Percentiles rank a stretch among this genome's conserved stretches.
phyloP scores from a whole-genome alignment of 2,329 filamentous ascomycete species.

The Neopestalotiopsis sp. region DNA sequence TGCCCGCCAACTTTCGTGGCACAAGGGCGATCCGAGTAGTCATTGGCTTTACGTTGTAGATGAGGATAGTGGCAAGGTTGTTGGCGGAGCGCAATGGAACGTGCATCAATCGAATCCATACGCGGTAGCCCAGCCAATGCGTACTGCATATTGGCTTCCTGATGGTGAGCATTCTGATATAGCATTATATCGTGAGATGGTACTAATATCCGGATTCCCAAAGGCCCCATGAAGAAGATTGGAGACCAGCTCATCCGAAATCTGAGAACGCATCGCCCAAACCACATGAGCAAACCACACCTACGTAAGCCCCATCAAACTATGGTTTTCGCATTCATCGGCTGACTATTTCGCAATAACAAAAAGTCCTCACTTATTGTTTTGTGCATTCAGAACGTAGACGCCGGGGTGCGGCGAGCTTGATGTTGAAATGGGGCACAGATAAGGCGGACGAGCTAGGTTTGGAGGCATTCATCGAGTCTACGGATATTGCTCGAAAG shows the following conservation, averaged over 20 bases:
- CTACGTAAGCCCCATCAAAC: slow-evolving; percentile 15
- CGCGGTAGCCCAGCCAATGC: neutral
- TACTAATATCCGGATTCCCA: neutral
- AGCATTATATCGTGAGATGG: neutral
- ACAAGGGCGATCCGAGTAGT: slow-evolving; percentile 24
- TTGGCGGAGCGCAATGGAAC: slow-evolving; percentile 25
- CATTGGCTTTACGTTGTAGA: slow-evolving; percentile 28
- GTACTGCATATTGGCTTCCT: neutral
- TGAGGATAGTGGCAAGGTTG: slow-evolving; percentile 25
- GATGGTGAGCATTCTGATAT: neutral
- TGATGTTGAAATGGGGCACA: slow-evolving; percentile 24
- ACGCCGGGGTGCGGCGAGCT: slow-evolving; percentile 21
- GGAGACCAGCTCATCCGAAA: slow-evolving; percentile 23
- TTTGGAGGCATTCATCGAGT: slow-evolving; percentile 23
- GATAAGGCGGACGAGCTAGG: slow-evolving; percentile 22
- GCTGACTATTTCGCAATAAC: neutral
- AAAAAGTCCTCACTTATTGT: slow-evolving; percentile 16
- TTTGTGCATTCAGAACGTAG: slow-evolving; percentile 24
- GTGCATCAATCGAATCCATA: neutral
- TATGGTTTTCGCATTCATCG: neutral
- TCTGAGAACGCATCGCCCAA: slow-evolving; percentile 21
- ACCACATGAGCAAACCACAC: slow-evolving; percentile 24
- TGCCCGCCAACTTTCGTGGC: slow-evolving; percentile 25
- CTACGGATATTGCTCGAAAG: slow-evolving; percentile 19
- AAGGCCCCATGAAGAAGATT: slow-evolving; percentile 20